phyloP scores from a whole-genome alignment of 164 flowering plant species.

The Chloranthus sessilifolius region DNA sequence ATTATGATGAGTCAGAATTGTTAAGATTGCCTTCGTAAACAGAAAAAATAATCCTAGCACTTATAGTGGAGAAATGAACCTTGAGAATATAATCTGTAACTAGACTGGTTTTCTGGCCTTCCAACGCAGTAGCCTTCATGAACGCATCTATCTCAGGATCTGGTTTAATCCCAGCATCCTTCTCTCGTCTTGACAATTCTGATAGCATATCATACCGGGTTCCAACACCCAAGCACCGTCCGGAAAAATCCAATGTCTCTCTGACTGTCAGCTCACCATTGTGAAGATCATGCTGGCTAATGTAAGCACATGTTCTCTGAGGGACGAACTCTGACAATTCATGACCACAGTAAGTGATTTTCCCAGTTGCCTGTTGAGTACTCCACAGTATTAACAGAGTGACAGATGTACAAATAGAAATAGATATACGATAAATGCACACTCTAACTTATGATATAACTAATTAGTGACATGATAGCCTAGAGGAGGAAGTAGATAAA shows the following conservation, averaged over 20 bases:
- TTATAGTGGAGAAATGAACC: conserved; percentile 28
- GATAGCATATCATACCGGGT: conserved; percentile 47
- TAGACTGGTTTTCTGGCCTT: conserved; percentile 48
- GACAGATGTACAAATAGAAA: not conserved
- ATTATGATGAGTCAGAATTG: not conserved
- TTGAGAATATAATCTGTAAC: conserved; percentile 53
- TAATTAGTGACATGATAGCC: not conserved
- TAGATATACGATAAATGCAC: not conserved
- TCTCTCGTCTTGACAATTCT: conserved; percentile 52
- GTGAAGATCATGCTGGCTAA: conserved; percentile 70
- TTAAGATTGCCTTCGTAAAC: not conserved
- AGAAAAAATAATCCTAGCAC: too few species aligned
- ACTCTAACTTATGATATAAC: not conserved
- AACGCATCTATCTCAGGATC: conserved; percentile 63
- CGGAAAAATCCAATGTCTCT: conserved; percentile 61
- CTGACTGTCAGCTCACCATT: conserved; percentile 58
- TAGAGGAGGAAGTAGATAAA: too few species aligned
- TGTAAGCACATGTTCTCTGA: conserved; percentile 59
- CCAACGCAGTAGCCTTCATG: conserved; percentile 60
- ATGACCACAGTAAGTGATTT: conserved; percentile 54
- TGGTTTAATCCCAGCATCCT: conserved; percentile 47
- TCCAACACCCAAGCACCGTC: conserved; percentile 65
- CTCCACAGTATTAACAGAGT: not conserved
- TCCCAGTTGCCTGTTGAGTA: conserved; percentile 36
- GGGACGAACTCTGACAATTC: conserved; percentile 52